phyloP scores from a whole-genome alignment of 2,329 filamentous ascomycete species.

The Coleophoma eucalyptorum region DNA sequence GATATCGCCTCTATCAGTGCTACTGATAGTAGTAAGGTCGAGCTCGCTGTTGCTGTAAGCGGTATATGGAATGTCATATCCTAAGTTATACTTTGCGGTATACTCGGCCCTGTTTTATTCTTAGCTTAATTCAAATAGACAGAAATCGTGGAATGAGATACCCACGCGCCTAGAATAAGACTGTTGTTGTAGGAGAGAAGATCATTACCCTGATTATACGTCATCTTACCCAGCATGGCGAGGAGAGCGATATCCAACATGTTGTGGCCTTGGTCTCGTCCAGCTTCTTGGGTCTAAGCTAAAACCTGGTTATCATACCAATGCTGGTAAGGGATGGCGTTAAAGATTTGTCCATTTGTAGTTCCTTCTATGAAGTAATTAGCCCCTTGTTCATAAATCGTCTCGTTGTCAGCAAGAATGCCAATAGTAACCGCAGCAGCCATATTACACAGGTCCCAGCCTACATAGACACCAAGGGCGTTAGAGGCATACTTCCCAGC shows the following conservation, averaged over 20 bases:
- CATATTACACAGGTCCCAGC: conserved; percentile 41
- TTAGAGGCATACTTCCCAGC: too few relatives aligned
- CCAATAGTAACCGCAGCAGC: conserved; percentile 36
- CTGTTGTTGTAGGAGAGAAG: conserved; percentile 31
- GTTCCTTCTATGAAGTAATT: conserved; percentile 35
- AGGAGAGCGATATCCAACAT: conserved; percentile 35
- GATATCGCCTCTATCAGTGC: conserved; percentile 8
- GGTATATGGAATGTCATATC: conserved; percentile 37
- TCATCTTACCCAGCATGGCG: conserved; percentile 36
- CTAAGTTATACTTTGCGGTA: conserved; percentile 36
- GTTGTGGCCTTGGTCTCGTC: conserved; percentile 41
- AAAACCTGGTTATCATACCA: conserved; percentile 26
- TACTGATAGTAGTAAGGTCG: conserved; percentile 29
- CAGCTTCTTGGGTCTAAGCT: conserved; percentile 36
- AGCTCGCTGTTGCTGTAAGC: conserved; percentile 34
- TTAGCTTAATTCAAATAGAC: too few relatives aligned
- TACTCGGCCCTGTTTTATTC: conserved; percentile 35
- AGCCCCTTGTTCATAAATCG: conserved; percentile 33
- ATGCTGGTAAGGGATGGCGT: conserved; percentile 27
- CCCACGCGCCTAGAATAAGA: conserved; percentile 32
- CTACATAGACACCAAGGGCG: too few relatives aligned
- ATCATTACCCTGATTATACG: conserved; percentile 38
- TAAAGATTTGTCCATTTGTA: conserved; percentile 33
- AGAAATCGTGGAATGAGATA: too few relatives aligned
- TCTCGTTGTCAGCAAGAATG: conserved; percentile 36